Base-by-base conservation (phyloP, 2,329 filamentous ascomycete genomes). In the Aspergillus clavatus region DNA sequence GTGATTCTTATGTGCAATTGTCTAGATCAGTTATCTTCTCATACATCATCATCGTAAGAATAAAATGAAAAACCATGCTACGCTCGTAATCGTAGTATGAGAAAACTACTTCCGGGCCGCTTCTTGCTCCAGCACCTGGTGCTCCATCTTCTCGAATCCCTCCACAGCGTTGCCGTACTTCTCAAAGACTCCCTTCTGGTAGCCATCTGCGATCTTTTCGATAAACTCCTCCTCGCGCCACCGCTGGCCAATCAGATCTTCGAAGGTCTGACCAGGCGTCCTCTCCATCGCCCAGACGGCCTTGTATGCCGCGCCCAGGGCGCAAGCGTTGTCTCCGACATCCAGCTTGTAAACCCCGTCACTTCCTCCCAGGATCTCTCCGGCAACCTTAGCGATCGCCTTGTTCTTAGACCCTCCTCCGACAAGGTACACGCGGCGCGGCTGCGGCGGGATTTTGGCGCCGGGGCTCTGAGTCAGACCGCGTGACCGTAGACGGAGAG, bases 271-370 rank as follows among this genome's bases (percentile, higher is more conserved):
- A 14, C 74, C 76, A 0, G 57, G 65, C 19, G 68, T 67, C 38
- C 87, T 74, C 73, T 93, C 89, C 44, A 89, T 75, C 1, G 86
- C 89, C 93, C 93, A 98, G 0, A 95, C 83, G 11, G 93, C 91
- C 72, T 97, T 97, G 71, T 97, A 96, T 21, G 91, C 91, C 5
- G 89, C 89, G 11, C 93, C 93, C 11, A 97, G 72, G 8, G 91
- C 93, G 70, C 93, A 98, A 2, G 93, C 91, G 70, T 95, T 96
- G 21, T 90, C 89, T 21, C 93, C 91, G 4, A 97, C 89, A 62
- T 97, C 90, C 11, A 98, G 81, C 69, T 86, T 87, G 72, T 89
- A 98, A 21, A 97, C 87, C 19, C 93, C 93, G 52, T 97, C 93
- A 2, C 78, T 79, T 26, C 88, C 88, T 42, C 93, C 93, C 2